Percentiles rank a stretch among this genome's conserved stretches.
phyloP scores from a whole-genome alignment of 352 stramenopile genomes.

The Phytophthora aleatoria region DNA sequence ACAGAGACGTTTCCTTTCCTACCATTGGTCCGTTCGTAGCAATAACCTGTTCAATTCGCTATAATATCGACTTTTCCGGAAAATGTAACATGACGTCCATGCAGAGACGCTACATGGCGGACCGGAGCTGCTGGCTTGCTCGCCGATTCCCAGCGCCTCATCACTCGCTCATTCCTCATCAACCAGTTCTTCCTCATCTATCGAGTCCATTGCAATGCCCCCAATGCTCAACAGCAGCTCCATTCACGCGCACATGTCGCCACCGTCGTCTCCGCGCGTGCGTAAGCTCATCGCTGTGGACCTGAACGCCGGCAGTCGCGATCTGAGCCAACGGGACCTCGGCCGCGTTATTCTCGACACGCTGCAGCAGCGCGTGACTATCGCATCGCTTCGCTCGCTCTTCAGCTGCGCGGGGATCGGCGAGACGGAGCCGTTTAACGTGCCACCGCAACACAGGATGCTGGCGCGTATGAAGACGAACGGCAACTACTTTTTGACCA shows the following conservation, averaged over 20 bases:
- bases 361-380: conserved; percentile 47
- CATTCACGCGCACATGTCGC: conserved; percentile 23
- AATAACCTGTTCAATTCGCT: conserved; percentile 6
- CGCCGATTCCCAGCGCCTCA: conserved; percentile 8
- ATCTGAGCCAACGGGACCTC: conserved; percentile 21
- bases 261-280: conserved; percentile 23
- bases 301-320: conserved; percentile 1
- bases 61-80: background rate
- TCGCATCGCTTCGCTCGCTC: conserved; percentile 59
- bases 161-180: background rate
- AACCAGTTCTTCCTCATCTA: conserved; percentile 1
- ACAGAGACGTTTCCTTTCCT: background rate
- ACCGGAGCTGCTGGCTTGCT: conserved; percentile 13
- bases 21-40: background rate
- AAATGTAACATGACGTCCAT: conserved; percentile 4
- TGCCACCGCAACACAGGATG: conserved; percentile 54
- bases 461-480: conserved; percentile 68
- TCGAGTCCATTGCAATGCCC: conserved; percentile 10
- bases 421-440: conserved; percentile 62
- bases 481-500: conserved; percentile 74
- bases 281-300: conserved; percentile 17
- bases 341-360: conserved; percentile 43
- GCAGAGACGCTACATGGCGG: conserved; percentile 15
- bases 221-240: conserved; percentile 40
- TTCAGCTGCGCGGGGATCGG: conserved; percentile 69